Percentiles rank a stretch among this genome's conserved stretches.
Conservation (phyloP, 345 rosid species). For the Eucalyptus marginata region DNA sequence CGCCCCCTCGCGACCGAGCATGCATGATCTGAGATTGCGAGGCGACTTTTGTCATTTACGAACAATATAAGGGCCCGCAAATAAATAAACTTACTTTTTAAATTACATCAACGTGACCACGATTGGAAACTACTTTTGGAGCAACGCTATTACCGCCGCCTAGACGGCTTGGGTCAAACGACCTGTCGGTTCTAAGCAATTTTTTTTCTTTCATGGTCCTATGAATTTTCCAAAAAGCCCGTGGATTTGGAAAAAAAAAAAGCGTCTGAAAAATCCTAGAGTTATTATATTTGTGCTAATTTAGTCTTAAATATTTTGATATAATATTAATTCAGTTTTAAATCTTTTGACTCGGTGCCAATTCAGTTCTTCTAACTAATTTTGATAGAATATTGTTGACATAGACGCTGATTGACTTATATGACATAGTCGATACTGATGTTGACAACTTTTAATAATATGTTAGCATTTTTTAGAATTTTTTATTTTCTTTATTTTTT, state of each 20-base stretch:
- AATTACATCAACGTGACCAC: not conserved
- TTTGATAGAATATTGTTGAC: no score
- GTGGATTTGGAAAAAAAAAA: not conserved
- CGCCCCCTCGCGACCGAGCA: not conserved
- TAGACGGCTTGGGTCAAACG: not conserved
- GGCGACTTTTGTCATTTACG: not conserved
- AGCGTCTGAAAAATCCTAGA: rapidly evolving
- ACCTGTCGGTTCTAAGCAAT: not conserved
- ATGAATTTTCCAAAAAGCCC: not conserved
- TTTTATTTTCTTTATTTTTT: no score
- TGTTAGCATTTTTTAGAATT: no score
- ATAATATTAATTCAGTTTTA: rapidly evolving
- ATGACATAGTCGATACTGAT: rapidly evolving
- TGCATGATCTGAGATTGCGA: not conserved
- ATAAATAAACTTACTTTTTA: not conserved
- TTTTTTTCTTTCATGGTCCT: not conserved
- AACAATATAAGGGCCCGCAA: not conserved
- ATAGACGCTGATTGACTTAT: rapidly evolving
- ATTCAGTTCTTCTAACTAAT: no score
- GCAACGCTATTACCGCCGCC: not conserved
- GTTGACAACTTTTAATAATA: no score
- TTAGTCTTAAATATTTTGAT: no score
- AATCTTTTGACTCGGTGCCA: no score
- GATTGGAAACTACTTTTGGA: not conserved
- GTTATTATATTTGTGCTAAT: no score